Base-by-base conservation (phyloP, 345 rosid genomes). In the Lepidium sativum region DNA sequence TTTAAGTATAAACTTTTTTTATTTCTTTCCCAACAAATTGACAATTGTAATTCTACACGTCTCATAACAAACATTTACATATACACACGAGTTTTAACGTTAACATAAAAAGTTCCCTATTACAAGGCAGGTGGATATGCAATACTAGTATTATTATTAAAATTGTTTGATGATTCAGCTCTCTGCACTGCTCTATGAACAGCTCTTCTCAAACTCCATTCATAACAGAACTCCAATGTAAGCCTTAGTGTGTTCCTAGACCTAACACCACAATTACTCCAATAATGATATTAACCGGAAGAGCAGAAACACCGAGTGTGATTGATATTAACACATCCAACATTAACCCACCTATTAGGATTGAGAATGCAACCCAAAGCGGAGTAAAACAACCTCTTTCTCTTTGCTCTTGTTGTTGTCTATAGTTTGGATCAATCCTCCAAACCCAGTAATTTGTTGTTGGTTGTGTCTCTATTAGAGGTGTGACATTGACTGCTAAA, bases 231-330 rank as follows among this genome's bases (percentile, higher is more conserved):
- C 70, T 92, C 96, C 38, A 92, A 61, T 25, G 85, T 82, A 49
- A 92, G 82, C 61, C 96, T 77, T 38, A 92, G 77, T 1, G 92
- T 5, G 98, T 88, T 75, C 96, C 96, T 48, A 92, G 82, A 9
- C 98, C 98, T n/a, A 92, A 87, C 76, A 92, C 88, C 16, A 88
- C 87, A 60, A 92, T 86, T 31, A 92, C 91, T 73, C 96, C 96
- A 14, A 92, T 92, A n/a, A 88, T 92, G 44, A 92, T 86, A 80
- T 92, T 86, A 43, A 88, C 83, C 8, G 98, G 98, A 42, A 92
- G 79, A 1, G 95, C 95, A 65, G 95, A 83, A 47, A 88, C 87
- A 31, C 96, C 96, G 5, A 92, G 88, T 3, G 89, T 92, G 48
- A 85, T 77, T 23, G 96, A 86, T 75, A 92, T 88, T 42, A 92